Evolutionary conservation across 1,284 basidiomycete genomes (phyloP), one percentile per base, ranked within the genome.

Genomic region (Ustilago crameri): DNA sequence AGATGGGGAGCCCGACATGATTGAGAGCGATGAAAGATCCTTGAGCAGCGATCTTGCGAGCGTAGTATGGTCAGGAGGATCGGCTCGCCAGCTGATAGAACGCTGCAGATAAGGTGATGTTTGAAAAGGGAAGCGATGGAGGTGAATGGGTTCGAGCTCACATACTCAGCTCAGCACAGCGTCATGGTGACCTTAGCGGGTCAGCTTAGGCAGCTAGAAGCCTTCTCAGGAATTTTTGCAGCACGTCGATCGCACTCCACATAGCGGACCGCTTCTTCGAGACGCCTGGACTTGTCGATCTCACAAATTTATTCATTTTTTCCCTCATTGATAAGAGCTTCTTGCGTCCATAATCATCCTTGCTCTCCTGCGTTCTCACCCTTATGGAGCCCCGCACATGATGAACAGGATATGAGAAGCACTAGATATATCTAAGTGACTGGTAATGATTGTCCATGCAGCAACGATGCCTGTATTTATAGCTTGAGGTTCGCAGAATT

Each of bases 401-500:
- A n/a, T n/a, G n/a, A n/a, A n/a, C n/a, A n/a, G n/a, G n/a, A n/a
- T n/a, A 37, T 37, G 9, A 37, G 15, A 17, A 37, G 7, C 35
- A n/a, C 35, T 5, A n/a, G 14, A 17, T 5, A 37, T 18, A 18
- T 23, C 10, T 23, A n/a, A n/a, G n/a, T n/a, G 22, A 23, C 23
- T 34, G n/a, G 20, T 10, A 20, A 9, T 17, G 53, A 48, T 42
- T 53, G 43, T 38, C 48, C 24, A 8, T 14, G 24, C 22, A 15
- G 24, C 30, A 12, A 18, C 3, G 5, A 14, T 10, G 9, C 8
- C 9, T 20, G 26, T 27, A 4, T 41, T 26, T 62, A 74, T 18
- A 76, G 61, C 35, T 74, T 76, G 55, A 65, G 20, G 24, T 54
- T 51, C 18, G 62, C 52, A 12, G 73, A 73, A 38, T 77, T 75